phyloP scores from a whole-genome alignment of 305 asterid genomes.

The Fraxinus sp. region DNA sequence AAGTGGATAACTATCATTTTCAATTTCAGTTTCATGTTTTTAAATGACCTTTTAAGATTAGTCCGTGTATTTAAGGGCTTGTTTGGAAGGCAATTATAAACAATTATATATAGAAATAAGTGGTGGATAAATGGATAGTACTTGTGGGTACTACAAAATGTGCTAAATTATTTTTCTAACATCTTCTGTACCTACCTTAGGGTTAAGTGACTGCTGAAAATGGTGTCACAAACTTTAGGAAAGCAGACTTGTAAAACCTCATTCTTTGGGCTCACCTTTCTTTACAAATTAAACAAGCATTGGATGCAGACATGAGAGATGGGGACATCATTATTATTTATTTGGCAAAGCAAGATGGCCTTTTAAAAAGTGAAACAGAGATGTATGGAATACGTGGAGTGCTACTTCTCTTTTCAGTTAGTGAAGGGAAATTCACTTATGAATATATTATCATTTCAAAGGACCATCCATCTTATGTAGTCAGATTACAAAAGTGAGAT shows the following conservation, averaged over 20 bases:
- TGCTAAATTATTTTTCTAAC: neutral
- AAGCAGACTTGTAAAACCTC: constrained; percentile 1
- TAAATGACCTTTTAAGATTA: neutral
- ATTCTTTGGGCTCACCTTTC: neutral
- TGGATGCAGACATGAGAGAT: neutral
- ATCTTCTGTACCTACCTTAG: neutral
- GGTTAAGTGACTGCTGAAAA: constrained; percentile 2
- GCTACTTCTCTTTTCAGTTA: neutral
- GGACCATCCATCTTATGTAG: neutral
- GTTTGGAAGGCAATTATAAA: neutral
- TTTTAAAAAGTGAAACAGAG: neutral
- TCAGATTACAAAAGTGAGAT: neutral
- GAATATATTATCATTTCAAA: neutral
- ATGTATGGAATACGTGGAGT: neutral
- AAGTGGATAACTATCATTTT: constrained; percentile 14
- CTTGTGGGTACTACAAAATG: neutral
- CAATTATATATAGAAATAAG: neutral
- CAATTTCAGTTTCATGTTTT: neutral
- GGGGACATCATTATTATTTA: neutral
- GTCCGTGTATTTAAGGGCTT: neutral
- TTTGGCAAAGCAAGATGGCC: neutral
- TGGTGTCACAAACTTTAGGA: constrained; percentile 1
- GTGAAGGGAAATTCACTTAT: neutral
- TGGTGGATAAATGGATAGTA: neutral
- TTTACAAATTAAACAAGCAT: neutral